Evolutionary conservation across 164 flowering plant species (phyloP).

Genomic region (Stephania yunnanensis): DNA sequence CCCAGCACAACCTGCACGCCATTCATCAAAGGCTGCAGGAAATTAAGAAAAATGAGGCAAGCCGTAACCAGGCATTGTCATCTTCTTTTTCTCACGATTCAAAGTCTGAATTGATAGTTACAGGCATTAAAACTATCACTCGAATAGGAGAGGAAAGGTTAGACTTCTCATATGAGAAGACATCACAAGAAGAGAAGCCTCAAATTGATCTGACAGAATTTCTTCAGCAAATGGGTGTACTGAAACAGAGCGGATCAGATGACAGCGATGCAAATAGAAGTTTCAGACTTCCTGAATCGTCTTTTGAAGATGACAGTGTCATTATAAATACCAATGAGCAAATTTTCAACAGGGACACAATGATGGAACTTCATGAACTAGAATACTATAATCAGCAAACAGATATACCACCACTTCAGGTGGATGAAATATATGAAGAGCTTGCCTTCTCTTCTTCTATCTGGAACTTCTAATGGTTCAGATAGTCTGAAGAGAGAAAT

Average conservation of each 20-base stretch:
- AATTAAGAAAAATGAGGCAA: conserved; percentile 45
- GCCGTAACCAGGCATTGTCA: conserved; percentile 11
- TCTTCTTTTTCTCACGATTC: conserved; percentile 30
- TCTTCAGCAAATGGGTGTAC: conserved; percentile 78
- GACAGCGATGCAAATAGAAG: conserved; percentile 15
- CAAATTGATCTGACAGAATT: conserved; percentile 90
- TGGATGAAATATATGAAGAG: conserved; percentile 45
- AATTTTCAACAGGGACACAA: conserved; percentile 60
- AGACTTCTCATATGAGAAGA: conserved; percentile 22
- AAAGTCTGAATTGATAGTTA: conserved; percentile 10
- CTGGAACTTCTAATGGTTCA: conserved; percentile 35
- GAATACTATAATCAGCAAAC: conserved; percentile 29
- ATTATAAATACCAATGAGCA: conserved; percentile 24
- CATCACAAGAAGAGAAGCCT: conserved; percentile 43
- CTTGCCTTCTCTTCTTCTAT: conserved; percentile 43
- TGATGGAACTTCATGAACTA: conserved; percentile 47
- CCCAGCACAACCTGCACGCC: conserved; percentile 82
- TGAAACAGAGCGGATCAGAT: conserved; percentile 36
- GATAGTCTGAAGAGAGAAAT: background rate
- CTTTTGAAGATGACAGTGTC: conserved; percentile 21
- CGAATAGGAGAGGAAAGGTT: conserved; percentile 18
- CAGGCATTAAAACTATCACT: conserved; percentile 5
- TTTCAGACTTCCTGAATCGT: conserved; percentile 21
- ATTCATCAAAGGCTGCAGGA: conserved; percentile 91
- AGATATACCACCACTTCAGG: conserved; percentile 26